Evolutionary conservation across 2,329 filamentous ascomycete species (phyloP), one percentile per base, ranked within the genome.

Genomic region (Stagonosporopsis rhizophila): DNA sequence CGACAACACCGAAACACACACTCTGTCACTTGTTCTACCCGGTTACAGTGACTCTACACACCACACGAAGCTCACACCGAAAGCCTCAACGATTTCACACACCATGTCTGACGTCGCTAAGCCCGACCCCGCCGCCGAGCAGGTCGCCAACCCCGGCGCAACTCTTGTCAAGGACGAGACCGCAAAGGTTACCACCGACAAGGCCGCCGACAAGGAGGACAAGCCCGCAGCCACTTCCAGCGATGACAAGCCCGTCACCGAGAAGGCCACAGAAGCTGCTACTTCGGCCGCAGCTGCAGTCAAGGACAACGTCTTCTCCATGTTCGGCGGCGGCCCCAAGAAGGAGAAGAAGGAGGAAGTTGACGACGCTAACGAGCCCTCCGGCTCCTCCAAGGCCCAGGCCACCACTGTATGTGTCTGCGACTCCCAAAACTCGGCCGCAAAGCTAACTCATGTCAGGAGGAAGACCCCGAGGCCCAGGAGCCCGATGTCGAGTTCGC

Each of bases 271-370:
- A 51, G 74, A 75, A 59, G 77, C 72, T 46, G 72, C 73, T 17
- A 58, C 71, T 6, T 65, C 65, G 39, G 71, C 74, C 22, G 66
- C 74, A 2, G 59, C 75, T 17, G 74, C 78, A 34, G 79, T 79
- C 19, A 81, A 81, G 73, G 80, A 81, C 69, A 82, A 81, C 64
- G 91, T 98, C 64, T 98, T 98, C 83, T 94, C 91, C 79, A 98
- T 99, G 95, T 99, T 99, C 75, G 95, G 95, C 69, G 95, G 95
- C 63, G 95, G 95, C 61, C 91, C 91, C 59, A 96, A 96, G 87
- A 98, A 96, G 82, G 93, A 92, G 85, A 96, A 95, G 85, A 87
- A 88, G 61, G 89, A 91, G 57, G 80, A 90, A 28, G 90, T 91
- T 73, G 92, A 90, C 67, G 72, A 76, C 32, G 68, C 87, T 64